phyloP scores from a whole-genome alignment of 345 rosid species.

The Eutrema yunnanense region DNA sequence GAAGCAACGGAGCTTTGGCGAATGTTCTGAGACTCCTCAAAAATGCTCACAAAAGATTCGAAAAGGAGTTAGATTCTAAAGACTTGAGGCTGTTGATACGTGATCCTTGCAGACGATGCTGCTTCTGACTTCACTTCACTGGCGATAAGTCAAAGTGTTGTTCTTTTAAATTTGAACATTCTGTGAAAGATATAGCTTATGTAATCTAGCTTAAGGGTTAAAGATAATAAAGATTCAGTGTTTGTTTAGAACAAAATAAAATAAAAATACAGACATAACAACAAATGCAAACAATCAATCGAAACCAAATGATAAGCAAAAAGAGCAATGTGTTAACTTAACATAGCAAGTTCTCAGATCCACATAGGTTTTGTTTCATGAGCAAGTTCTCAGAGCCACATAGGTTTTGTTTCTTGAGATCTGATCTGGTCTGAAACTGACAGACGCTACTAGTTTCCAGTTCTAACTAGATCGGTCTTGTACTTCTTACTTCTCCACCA shows the following conservation, averaged over 20 bases:
- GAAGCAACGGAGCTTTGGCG: not conserved
- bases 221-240: not conserved
- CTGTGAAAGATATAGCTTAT: not conserved
- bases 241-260: not conserved
- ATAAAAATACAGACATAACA: not conserved
- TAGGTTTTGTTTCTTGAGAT: constrained; percentile 7
- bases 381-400: constrained; percentile 14
- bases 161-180: not conserved
- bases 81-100: not conserved
- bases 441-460: not conserved
- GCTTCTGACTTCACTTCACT: not conserved
- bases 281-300: not conserved
- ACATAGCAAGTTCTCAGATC: not conserved
- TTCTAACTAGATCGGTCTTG: constrained; percentile 6
- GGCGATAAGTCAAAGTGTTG: not conserved
- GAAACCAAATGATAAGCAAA: not conserved
- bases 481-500: not conserved
- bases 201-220: too few species aligned
- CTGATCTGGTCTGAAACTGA: not conserved
- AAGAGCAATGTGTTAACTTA: not conserved
- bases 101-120: not conserved
- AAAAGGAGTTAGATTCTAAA: not conserved
- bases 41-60: not conserved
- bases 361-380: too few species aligned
- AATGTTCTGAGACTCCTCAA: not conserved